Conservation (phyloP, 2,329 filamentous ascomycete species). For the Paracoccidioides lutzii region DNA sequence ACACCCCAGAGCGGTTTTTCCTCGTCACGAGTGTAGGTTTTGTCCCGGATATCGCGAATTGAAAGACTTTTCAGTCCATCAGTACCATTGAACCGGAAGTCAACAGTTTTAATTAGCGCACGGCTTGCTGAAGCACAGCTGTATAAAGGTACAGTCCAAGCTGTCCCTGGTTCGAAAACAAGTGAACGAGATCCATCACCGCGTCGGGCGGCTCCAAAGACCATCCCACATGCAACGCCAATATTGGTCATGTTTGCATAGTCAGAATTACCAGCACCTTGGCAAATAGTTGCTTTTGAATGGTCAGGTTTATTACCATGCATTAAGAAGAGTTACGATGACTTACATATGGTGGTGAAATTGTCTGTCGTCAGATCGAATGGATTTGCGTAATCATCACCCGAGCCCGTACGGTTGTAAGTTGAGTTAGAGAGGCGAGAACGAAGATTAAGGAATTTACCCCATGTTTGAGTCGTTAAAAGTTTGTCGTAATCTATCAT, state of each 20-base stretch:
- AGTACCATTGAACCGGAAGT: constrained; percentile 33
- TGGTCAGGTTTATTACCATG: constrained; percentile 4
- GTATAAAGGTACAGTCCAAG: constrained; percentile 34
- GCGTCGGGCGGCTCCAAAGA: constrained; percentile 29
- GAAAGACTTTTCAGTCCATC: constrained; percentile 23
- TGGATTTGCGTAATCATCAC: constrained; percentile 19
- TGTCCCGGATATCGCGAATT: constrained; percentile 24
- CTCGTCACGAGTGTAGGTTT: constrained; percentile 22
- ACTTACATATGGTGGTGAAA: constrained; percentile 16
- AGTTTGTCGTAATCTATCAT: background rate
- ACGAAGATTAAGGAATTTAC: constrained; percentile 1
- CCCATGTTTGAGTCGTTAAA: background rate
- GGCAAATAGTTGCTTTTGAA: constrained; percentile 16
- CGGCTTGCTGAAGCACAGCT: constrained; percentile 32
- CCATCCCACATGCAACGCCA: constrained; percentile 27
- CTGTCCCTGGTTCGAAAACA: constrained; percentile 29
- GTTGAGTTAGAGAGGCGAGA: background rate
- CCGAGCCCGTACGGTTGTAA: constrained; percentile 1
- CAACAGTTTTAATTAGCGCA: constrained; percentile 35
- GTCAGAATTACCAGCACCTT: constrained; percentile 20
- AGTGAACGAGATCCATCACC: constrained; percentile 23
- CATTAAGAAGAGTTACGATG: background rate
- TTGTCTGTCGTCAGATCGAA: constrained; percentile 17
- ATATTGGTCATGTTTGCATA: constrained; percentile 33
- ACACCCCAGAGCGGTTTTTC: constrained; percentile 28